Conservation (phyloP, 2,329 filamentous ascomycete genomes). For the Colletotrichum filicis region DNA sequence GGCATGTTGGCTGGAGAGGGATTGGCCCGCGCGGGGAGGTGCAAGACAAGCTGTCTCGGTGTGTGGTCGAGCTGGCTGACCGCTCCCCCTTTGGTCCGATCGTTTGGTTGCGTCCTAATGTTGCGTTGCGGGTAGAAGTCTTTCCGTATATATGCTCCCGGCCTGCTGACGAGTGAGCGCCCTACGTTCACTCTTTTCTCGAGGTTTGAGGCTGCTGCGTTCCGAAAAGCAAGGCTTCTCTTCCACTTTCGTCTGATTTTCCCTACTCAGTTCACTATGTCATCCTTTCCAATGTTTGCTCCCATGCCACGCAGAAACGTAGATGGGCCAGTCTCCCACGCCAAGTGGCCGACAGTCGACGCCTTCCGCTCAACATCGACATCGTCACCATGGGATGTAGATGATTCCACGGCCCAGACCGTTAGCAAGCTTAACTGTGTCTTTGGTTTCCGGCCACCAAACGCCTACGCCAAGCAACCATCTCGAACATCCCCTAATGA, state of each 20-base stretch:
- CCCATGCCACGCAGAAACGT: conserved; percentile 26
- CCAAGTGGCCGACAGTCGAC: conserved; percentile 26
- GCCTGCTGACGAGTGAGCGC: conserved; percentile 11
- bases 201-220: conserved; percentile 12
- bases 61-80: conserved; percentile 25
- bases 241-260: conserved; percentile 19
- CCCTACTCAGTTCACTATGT: conserved; percentile 7
- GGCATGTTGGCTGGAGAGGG: conserved; percentile 27
- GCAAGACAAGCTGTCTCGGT: conserved; percentile 30
- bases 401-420: conserved; percentile 29
- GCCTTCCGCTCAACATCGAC: conserved; percentile 2
- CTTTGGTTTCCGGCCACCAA: conserved; percentile 25
- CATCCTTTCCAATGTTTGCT: conserved; percentile 19
- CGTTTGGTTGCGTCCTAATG: conserved; percentile 10
- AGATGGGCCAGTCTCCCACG: conserved; percentile 28
- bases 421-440: conserved; percentile 28
- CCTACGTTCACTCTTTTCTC: conserved; percentile 24
- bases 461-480: conserved; percentile 6
- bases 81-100: conserved; percentile 23
- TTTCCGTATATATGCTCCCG: conserved; percentile 26
- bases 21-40: conserved; percentile 29
- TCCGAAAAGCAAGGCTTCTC: conserved; percentile 19
- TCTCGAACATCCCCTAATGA: conserved; percentile 10
- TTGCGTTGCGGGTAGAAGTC: not conserved
- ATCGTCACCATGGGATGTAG: conserved; percentile 20